Evolutionary conservation across 1,284 basidiomycete species (phyloP).

Genomic region (Grifola frondosa): DNA sequence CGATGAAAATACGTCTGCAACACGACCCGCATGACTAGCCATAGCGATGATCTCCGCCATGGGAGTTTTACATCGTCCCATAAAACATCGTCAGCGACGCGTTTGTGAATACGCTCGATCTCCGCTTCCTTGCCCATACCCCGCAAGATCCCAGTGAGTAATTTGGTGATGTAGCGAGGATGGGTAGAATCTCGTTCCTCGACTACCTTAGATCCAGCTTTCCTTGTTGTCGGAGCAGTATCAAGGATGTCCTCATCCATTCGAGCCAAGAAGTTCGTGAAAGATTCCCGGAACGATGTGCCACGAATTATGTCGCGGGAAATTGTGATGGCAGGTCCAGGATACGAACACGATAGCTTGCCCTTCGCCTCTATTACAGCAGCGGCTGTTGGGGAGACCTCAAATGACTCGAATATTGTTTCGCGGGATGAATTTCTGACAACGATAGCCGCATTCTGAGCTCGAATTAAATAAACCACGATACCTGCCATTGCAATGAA

Average conservation of each 20-base stretch:
- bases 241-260: slow-evolving; percentile 17
- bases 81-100: slow-evolving; percentile 46
- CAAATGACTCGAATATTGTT: slow-evolving; percentile 42
- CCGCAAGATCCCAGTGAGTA: slow-evolving; percentile 42
- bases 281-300: slow-evolving; percentile 26
- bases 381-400: slow-evolving; percentile 35
- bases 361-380: slow-evolving; percentile 37
- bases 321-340: slow-evolving; percentile 33
- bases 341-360: slow-evolving; percentile 38
- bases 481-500: slow-evolving; percentile 17
- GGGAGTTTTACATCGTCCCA: slow-evolving; percentile 37
- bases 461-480: slow-evolving; percentile 36
- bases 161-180: slow-evolving; percentile 42
- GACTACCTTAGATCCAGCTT: slow-evolving; percentile 24
- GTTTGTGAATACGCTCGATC: slow-evolving; percentile 36
- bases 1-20: slow-evolving; percentile 42
- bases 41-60: slow-evolving; percentile 42
- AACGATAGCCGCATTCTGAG: slow-evolving; percentile 46
- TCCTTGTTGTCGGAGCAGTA: slow-evolving; percentile 14
- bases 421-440: slow-evolving; percentile 28
- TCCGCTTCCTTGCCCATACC: slow-evolving; percentile 29
- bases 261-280: slow-evolving; percentile 22
- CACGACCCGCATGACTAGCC: slow-evolving; percentile 43
- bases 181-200: slow-evolving; percentile 34
- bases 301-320: slow-evolving; percentile 32